phyloP scores from a whole-genome alignment of 2,329 filamentous ascomycete genomes.

The Sclerotiophoma versabilis region DNA sequence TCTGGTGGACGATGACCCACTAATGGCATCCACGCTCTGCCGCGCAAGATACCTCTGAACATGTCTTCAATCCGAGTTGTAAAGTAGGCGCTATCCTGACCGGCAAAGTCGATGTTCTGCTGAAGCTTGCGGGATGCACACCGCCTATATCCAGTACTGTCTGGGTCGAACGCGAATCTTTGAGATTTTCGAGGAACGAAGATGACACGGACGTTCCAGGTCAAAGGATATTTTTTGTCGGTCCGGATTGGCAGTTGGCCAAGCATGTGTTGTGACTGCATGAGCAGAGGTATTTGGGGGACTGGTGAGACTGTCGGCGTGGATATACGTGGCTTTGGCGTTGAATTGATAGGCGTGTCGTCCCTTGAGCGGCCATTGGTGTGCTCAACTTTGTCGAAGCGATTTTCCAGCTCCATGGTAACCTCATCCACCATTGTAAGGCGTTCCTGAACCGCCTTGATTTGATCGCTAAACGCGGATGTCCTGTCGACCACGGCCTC shows the following conservation, averaged over 20 bases:
- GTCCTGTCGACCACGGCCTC: conserved; percentile 52
- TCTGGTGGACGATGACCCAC: conserved; percentile 48
- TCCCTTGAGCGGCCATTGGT: conserved; percentile 34
- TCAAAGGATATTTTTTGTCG: conserved; percentile 47
- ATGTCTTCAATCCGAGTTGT: conserved; percentile 45
- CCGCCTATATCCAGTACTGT: conserved; percentile 48
- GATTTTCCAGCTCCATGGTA: conserved; percentile 50
- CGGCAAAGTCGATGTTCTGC: conserved; percentile 47
- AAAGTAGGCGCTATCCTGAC: conserved; percentile 49
- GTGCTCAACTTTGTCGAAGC: conserved; percentile 46
- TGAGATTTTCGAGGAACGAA: conserved; percentile 49
- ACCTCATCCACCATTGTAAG: conserved; percentile 49
- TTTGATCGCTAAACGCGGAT: conserved; percentile 47
- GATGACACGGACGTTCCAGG: conserved; percentile 49
- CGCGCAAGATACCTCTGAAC: conserved; percentile 47
- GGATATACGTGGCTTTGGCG: conserved; percentile 33
- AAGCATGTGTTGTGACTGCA: conserved; percentile 38
- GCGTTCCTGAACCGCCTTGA: conserved; percentile 47
- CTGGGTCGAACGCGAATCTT: conserved; percentile 48
- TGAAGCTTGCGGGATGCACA: conserved; percentile 50
- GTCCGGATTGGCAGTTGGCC: conserved; percentile 48
- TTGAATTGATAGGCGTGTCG: conserved; percentile 39
- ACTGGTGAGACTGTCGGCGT: conserved; percentile 35
- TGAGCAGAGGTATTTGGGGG: conserved; percentile 38
- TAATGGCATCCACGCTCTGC: conserved; percentile 52